A percentile compares a stretch with the other conserved stretches of the same genome.
phyloP scores from a whole-genome alignment of 441 rosid species.

The Croton setiger region DNA sequence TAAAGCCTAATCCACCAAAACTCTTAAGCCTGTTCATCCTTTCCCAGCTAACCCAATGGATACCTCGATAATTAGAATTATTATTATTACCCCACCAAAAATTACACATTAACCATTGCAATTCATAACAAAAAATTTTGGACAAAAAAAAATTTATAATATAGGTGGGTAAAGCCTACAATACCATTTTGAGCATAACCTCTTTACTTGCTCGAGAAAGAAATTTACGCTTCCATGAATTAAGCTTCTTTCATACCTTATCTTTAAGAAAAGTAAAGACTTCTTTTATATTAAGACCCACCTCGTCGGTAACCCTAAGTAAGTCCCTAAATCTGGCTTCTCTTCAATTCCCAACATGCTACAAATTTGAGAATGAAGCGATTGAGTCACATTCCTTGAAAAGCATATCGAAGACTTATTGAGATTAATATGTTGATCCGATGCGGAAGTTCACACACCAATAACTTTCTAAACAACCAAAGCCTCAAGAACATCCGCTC shows the following conservation, averaged over 20 bases:
- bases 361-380: neutral
- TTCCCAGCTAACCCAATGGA: no score
- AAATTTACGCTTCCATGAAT: no score
- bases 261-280: neutral
- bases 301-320: neutral
- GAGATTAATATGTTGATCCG: neutral
- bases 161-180: no score
- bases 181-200: no score
- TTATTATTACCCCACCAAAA: no score
- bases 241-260: neutral
- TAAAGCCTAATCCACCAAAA: no score
- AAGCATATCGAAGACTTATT: neutral
- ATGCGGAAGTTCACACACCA: neutral
- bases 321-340: neutral
- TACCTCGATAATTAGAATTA: no score
- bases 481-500: neutral
- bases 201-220: no score
- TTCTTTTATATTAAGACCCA: neutral
- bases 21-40: no score
- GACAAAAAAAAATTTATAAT: no score
- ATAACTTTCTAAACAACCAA: neutral
- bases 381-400: neutral
- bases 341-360: neutral
- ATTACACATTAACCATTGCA: no score
- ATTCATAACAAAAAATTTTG: no score